Conservation (phyloP, 129 eudicot species). For the Centella asiatica region DNA sequence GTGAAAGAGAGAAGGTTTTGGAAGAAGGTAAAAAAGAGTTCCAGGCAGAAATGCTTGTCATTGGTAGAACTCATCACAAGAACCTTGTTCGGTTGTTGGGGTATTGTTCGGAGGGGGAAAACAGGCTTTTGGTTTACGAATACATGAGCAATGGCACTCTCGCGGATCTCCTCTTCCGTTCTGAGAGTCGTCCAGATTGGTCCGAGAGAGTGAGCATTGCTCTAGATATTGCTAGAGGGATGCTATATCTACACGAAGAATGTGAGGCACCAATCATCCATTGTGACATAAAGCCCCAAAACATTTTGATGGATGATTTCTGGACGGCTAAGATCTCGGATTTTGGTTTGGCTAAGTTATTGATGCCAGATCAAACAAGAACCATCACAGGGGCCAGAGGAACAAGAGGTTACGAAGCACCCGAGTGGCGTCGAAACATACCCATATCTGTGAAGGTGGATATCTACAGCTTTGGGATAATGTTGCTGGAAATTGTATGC, state of each 20-base stretch:
- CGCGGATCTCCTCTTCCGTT: constrained; percentile 26
- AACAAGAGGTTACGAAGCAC: constrained; percentile 43
- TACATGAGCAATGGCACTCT: constrained; percentile 45
- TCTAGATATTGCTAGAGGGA: constrained; percentile 39
- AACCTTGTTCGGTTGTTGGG: constrained; percentile 40
- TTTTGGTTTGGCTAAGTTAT: constrained; percentile 47
- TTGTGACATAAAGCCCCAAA: constrained; percentile 51
- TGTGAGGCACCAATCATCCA: constrained; percentile 42
- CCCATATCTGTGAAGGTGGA: constrained; percentile 23
- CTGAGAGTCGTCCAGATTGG: constrained; percentile 28
- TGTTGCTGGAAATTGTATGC: constrained; percentile 1
- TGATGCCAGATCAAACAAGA: constrained; percentile 39
- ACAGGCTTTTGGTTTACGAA: constrained; percentile 40
- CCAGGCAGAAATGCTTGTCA: constrained; percentile 36
- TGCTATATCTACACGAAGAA: constrained; percentile 40
- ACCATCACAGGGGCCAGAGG: constrained; percentile 37
- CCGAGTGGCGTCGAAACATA: constrained; percentile 41
- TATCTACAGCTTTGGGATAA: background rate
- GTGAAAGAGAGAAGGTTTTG: constrained; percentile 31
- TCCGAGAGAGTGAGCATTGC: constrained; percentile 32
- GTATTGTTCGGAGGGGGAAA: constrained; percentile 24
- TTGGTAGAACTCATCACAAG: constrained; percentile 42
- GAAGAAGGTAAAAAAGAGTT: constrained; percentile 37
- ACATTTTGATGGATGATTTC: constrained; percentile 33
- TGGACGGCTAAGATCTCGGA: constrained; percentile 42